Evolutionary conservation across 192 early-diverging fungal genomes (phyloP).

Genomic region (Coemansia aciculifera): DNA sequence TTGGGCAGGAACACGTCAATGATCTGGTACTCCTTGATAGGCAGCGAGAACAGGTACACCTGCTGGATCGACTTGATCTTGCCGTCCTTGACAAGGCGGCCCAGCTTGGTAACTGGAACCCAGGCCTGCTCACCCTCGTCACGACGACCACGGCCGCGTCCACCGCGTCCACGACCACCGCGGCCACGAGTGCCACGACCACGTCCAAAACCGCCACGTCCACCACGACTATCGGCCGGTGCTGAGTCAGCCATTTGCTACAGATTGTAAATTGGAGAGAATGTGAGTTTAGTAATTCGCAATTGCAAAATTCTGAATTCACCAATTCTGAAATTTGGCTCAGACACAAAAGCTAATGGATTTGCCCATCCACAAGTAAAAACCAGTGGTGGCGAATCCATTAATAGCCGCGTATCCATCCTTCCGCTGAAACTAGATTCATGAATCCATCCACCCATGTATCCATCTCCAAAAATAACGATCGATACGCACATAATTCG

Average conservation of each 20-base stretch:
- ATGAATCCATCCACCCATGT: background rate
- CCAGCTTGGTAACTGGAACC: conserved; percentile 98
- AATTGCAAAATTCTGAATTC: background rate
- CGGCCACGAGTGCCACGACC: conserved; percentile 82
- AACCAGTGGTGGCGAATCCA: background rate
- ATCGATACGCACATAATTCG: conserved; percentile 47
- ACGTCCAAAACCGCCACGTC: conserved; percentile 43
- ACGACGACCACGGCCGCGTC: conserved; percentile 78
- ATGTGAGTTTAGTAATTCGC: background rate
- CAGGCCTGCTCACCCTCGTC: conserved; percentile 84
- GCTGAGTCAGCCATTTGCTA: conserved; percentile 80
- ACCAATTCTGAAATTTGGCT: background rate
- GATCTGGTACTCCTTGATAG: conserved; percentile 99
- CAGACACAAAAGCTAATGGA: background rate
- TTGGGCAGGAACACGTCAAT: conserved; percentile 93
- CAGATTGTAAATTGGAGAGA: background rate
- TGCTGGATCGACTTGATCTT: conserved; percentile 97
- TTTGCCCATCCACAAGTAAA: background rate
- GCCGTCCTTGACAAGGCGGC: conserved; percentile 97
- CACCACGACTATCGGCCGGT: conserved; percentile 74
- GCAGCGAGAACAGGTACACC: conserved; percentile 96
- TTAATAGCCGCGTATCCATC: background rate
- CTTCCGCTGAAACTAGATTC: background rate
- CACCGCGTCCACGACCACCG: conserved; percentile 72
- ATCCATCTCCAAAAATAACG: conserved; percentile 13